A percentile compares a stretch with the other conserved stretches of the same genome.
phyloP scores from a whole-genome alignment of 2,329 filamentous ascomycete genomes.

The Fusarium coffeatum region DNA sequence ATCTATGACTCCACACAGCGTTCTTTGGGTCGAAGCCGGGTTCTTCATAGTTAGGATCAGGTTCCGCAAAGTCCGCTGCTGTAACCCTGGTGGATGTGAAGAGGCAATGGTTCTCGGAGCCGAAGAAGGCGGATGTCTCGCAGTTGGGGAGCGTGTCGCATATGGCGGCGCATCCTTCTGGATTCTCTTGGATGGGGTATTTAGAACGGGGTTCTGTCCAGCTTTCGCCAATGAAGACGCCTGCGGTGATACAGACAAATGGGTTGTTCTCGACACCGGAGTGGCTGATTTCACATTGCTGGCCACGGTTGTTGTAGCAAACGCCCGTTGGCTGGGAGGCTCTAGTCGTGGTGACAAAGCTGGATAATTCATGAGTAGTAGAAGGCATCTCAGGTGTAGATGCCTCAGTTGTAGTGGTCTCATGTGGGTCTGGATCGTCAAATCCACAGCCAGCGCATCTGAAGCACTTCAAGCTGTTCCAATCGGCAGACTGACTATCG shows the following conservation, averaged over 20 bases:
- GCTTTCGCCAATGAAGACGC: neutral
- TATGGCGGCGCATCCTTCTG: slow-evolving; percentile 19
- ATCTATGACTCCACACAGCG: slow-evolving; percentile 13
- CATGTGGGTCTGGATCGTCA: neutral
- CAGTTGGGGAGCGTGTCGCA: slow-evolving; percentile 8
- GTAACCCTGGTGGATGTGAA: slow-evolving; percentile 2
- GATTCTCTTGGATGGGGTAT: slow-evolving; percentile 12
- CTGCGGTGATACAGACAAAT: slow-evolving; percentile 1
- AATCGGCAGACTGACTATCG: neutral
- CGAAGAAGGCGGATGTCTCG: slow-evolving; percentile 6
- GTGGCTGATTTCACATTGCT: slow-evolving; percentile 10
- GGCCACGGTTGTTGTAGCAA: slow-evolving; percentile 11
- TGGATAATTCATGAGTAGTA: neutral
- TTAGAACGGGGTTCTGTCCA: slow-evolving; percentile 11
- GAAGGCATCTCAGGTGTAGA: neutral
- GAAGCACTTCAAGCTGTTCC: slow-evolving; percentile 4
- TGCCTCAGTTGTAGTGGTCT: neutral
- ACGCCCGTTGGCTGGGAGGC: neutral
- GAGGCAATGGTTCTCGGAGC: slow-evolving; percentile 14
- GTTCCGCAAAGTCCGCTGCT: neutral
- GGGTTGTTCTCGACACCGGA: neutral
- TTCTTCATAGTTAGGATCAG: neutral
- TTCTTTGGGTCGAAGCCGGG: neutral
- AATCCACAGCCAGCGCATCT: neutral
- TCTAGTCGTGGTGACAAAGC: neutral